These are phyloP conservation scores for Pulicaria dysenterica DNA, from an alignment of 129 eudicot genomes.

Conservation along the genomic window DNA sequence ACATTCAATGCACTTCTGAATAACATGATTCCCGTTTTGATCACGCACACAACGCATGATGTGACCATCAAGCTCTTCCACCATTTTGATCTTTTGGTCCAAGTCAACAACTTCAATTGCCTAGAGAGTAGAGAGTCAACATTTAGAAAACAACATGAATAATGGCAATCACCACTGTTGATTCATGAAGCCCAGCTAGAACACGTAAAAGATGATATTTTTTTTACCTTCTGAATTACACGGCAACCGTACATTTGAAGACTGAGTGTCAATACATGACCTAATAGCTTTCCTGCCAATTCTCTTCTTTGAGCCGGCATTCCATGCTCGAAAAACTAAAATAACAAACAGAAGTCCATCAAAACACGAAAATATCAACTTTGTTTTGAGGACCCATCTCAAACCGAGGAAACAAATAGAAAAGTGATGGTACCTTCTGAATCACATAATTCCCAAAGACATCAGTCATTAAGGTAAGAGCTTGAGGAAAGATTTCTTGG, in stretches of 20 bases:
- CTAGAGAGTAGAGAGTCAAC: constrained; percentile 39
- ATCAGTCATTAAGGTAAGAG: constrained; percentile 89
- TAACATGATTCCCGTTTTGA: constrained; percentile 91
- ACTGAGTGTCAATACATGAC: constrained; percentile 72
- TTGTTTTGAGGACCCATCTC: neutral
- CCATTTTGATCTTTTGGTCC: constrained; percentile 95
- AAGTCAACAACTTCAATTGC: constrained; percentile 95
- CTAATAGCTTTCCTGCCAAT: constrained; percentile 64
- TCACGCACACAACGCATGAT: constrained; percentile 95
- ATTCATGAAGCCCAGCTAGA: neutral
- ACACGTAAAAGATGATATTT: neutral
- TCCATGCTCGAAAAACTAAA: constrained; percentile 79
- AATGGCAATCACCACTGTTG: neutral
- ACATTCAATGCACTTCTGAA: constrained; percentile 96
- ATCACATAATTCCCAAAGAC: constrained; percentile 92
- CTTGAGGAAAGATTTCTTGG: constrained; percentile 80
- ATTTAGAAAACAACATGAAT: neutral
- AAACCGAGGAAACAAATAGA: neutral
- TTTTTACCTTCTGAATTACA: constrained; percentile 71
- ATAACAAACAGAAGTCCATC: constrained; percentile 11
- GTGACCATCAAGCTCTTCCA: constrained; percentile 84
- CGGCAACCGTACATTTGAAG: constrained; percentile 88
- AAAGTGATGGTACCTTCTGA: constrained; percentile 64
- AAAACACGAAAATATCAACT: neutral
- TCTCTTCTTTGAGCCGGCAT: constrained; percentile 72